These are phyloP conservation scores for Pterocarpus macrocarpus DNA, from an alignment of 306 rosid genomes.

Conservation along the genomic window DNA sequence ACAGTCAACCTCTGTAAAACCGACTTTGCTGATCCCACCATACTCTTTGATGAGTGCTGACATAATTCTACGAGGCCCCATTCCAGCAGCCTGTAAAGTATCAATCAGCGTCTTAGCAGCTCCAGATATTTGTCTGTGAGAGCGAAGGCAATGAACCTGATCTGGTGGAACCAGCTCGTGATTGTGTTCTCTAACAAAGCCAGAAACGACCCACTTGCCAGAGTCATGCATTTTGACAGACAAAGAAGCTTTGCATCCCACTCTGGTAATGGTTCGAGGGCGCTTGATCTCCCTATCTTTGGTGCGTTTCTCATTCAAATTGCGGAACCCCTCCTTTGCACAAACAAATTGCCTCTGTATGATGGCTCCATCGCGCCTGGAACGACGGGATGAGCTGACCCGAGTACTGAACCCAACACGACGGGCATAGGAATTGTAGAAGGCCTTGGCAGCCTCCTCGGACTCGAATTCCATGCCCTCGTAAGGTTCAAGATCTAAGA, in stretches of 20 bases:
- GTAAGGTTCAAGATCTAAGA: constrained; percentile 90
- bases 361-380: constrained; percentile 97
- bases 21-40: constrained; percentile 97
- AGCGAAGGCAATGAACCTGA: constrained; percentile 95
- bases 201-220: constrained; percentile 97
- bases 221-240: constrained; percentile 98
- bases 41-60: constrained; percentile 95
- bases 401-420: constrained; percentile 99
- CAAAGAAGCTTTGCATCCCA: constrained; percentile 96
- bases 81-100: constrained; percentile 98
- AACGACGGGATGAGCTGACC: constrained; percentile 96
- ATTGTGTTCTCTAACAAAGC: constrained; percentile 91
- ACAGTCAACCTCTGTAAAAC: constrained; percentile 98
- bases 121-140: constrained; percentile 97
- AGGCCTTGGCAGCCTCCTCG: constrained; percentile 98
- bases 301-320: constrained; percentile 97
- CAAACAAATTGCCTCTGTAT: constrained; percentile 98
- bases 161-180: constrained; percentile 97
- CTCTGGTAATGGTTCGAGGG: constrained; percentile 88
- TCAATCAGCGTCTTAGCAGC: constrained; percentile 96
- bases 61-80: constrained; percentile 99
- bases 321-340: constrained; percentile 97
- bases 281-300: constrained; percentile 98
- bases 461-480: constrained; percentile 99
- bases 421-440: constrained; percentile 96